These are phyloP conservation scores for Phytophthora pluvialis DNA, from an alignment of 352 stramenopile species.

Conservation along the genomic window DNA sequence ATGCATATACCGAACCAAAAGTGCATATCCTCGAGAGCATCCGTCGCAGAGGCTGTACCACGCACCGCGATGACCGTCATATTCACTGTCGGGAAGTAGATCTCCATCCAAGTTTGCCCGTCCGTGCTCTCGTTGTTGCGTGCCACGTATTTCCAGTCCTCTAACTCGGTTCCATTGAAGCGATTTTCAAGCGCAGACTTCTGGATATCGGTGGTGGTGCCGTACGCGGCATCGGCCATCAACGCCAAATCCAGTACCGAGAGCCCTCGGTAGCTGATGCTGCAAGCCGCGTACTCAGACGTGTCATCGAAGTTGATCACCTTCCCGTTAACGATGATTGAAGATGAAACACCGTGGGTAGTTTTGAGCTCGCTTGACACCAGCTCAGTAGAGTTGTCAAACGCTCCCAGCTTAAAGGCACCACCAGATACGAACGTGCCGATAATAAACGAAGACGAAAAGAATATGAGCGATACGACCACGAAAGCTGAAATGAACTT, in stretches of 20 bases:
- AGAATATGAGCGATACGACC: constrained; percentile 81
- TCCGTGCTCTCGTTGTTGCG: constrained; percentile 76
- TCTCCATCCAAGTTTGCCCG: constrained; percentile 82
- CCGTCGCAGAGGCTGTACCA: constrained; percentile 78
- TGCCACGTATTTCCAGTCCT: constrained; percentile 73
- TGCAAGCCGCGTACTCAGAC: constrained; percentile 75
- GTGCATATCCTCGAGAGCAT: constrained; percentile 85
- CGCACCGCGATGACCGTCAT: constrained; percentile 85
- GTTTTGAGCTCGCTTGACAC: constrained; percentile 29
- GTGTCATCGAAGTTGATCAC: constrained; percentile 56
- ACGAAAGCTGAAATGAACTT: constrained; percentile 82
- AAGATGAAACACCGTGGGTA: constrained; percentile 37
- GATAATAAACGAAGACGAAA: constrained; percentile 80
- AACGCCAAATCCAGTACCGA: constrained; percentile 81
- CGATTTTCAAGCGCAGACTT: constrained; percentile 64
- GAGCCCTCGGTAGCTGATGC: constrained; percentile 63
- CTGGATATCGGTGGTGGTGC: constrained; percentile 67
- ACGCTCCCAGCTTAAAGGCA: constrained; percentile 59
- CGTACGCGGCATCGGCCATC: constrained; percentile 80
- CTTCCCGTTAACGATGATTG: constrained; percentile 50
- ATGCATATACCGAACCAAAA: constrained; percentile 89
- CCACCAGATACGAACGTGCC: constrained; percentile 71
- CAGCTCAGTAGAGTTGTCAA: constrained; percentile 50
- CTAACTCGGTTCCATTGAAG: constrained; percentile 78
- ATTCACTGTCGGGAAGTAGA: constrained; percentile 80